A percentile compares a stretch with the other conserved stretches of the same genome.
phyloP scores from a whole-genome alignment of 2,329 filamentous ascomycete genomes.

The Allantophomopsis cytisporea region DNA sequence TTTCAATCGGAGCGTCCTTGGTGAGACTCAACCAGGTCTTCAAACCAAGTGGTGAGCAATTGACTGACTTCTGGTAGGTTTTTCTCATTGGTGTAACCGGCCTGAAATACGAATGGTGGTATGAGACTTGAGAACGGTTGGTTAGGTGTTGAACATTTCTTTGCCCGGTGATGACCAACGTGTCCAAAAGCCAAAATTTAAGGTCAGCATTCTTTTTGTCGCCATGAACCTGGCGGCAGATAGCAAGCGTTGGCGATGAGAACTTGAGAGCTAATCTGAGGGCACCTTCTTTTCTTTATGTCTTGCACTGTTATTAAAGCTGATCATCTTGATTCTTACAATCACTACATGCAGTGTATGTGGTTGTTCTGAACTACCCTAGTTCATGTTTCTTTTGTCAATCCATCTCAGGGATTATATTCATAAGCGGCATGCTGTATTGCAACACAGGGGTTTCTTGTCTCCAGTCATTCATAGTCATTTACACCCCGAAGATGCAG shows the following conservation, averaged over 20 bases:
- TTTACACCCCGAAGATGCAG: too few species aligned
- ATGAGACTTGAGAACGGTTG: constrained; percentile 3
- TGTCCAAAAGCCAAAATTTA: constrained; percentile 24
- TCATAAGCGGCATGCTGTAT: too few species aligned
- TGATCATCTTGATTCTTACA: too few species aligned
- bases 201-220: constrained; percentile 17
- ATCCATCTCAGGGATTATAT: too few species aligned
- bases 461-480: too few species aligned
- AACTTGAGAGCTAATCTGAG: constrained; percentile 25
- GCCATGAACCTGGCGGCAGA: constrained; percentile 6
- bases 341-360: too few species aligned
- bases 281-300: constrained; percentile 8
- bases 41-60: too few species aligned
- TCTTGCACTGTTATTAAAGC: not conserved
- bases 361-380: too few species aligned
- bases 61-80: constrained; percentile 2
- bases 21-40: constrained; percentile 4
- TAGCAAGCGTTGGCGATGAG: constrained; percentile 20
- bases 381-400: too few species aligned
- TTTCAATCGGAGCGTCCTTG: constrained; percentile 21
- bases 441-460: too few species aligned
- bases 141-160: constrained; percentile 5
- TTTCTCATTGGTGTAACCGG: not conserved
- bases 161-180: constrained; percentile 21
- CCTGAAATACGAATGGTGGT: constrained; percentile 2